Percentiles rank a stretch among this genome's conserved stretches.
These are phyloP conservation scores for Rhododendron henanense DNA, from an alignment of 148 eudicot species.

Conservation along the genomic window DNA sequence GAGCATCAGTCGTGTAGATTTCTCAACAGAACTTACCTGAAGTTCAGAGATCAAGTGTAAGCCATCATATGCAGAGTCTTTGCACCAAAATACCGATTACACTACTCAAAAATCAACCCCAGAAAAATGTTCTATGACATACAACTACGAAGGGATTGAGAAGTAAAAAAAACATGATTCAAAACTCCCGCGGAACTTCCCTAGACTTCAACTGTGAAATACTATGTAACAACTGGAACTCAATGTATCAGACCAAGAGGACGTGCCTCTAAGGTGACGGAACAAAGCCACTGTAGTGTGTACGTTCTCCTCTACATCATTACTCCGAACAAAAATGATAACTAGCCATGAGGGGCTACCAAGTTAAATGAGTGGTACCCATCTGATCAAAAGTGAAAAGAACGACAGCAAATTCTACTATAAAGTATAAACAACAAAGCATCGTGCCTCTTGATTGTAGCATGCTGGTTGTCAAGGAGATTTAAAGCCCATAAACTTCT, in stretches of 20 bases:
- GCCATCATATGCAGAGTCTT: constrained; percentile 42
- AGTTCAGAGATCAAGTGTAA: constrained; percentile 62
- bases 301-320: not conserved
- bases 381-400: not conserved
- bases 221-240: not conserved
- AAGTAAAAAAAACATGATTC: not conserved
- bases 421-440: not conserved
- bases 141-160: not conserved
- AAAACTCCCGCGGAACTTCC: not conserved
- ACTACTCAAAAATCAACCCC: not conserved
- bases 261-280: not conserved
- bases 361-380: not conserved
- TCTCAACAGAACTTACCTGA: constrained; percentile 46
- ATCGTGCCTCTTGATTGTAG: not conserved
- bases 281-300: not conserved
- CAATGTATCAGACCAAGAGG: not conserved
- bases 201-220: not conserved
- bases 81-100: not conserved
- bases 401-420: not conserved
- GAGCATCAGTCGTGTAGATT: constrained; percentile 36
- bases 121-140: not conserved
- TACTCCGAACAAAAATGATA: not conserved
- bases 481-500: not conserved
- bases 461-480: not conserved
- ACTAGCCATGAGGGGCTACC: not conserved